These are phyloP conservation scores for Geranium brycei DNA, from an alignment of 345 rosid genomes.

Conservation along the genomic window DNA sequence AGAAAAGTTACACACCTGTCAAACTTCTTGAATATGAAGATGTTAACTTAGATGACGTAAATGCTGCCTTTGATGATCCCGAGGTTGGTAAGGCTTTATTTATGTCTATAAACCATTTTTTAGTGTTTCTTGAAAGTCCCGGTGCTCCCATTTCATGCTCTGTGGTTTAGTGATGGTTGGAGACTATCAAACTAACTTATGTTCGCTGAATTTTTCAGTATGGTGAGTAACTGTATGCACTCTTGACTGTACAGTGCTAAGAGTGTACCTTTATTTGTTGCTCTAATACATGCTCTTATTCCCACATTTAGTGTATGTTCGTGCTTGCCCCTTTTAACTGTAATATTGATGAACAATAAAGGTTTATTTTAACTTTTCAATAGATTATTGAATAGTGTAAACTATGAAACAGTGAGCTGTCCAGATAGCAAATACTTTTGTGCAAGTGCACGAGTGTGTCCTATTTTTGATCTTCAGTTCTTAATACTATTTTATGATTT, in stretches of 20 bases:
- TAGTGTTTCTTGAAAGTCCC: background rate
- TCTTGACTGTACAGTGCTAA: too few species aligned
- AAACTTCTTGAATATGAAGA: conserved; percentile 70
- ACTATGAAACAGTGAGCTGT: too few species aligned
- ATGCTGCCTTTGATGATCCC: conserved; percentile 79
- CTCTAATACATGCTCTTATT: too few species aligned
- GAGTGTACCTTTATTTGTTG: too few species aligned
- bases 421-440: too few species aligned
- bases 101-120: background rate
- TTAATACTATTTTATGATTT: conserved; percentile 7
- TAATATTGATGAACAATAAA: too few species aligned
- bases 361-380: too few species aligned
- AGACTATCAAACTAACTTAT: background rate
- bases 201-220: too few species aligned
- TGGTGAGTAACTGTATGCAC: too few species aligned
- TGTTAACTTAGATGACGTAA: conserved; percentile 83
- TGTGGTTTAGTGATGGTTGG: background rate
- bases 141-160: background rate
- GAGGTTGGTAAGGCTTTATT: conserved; percentile 49
- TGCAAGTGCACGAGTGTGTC: background rate
- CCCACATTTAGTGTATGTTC: too few species aligned
- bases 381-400: too few species aligned
- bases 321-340: too few species aligned
- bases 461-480: conserved; percentile 3
- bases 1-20: conserved; percentile 50